These are phyloP conservation scores for Trichoderma gracile DNA, from an alignment of 2,329 filamentous ascomycete species.

Conservation along the genomic window DNA sequence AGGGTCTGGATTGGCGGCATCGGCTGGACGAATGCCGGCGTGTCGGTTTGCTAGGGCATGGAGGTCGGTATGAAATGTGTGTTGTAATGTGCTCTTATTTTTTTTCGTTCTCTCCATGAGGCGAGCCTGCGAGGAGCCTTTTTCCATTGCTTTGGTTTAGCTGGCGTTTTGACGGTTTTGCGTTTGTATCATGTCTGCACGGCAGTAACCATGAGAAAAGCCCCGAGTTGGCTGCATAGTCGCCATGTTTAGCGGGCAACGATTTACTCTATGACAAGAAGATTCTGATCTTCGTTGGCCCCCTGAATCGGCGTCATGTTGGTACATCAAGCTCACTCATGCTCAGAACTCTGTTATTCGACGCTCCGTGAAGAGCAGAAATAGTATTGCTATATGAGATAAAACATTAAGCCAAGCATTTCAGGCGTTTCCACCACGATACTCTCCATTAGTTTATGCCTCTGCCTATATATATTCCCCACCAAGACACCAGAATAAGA, in stretches of 20 bases:
- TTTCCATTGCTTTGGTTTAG: constrained; percentile 3
- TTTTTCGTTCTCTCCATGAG: too few species aligned
- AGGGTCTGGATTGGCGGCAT: constrained; percentile 31
- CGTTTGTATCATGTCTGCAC: neutral
- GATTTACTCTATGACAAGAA: neutral
- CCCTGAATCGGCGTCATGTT: neutral
- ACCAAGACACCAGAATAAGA: constrained; percentile 8
- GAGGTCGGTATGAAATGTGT: too few species aligned
- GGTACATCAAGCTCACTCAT: neutral
- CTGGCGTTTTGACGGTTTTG: constrained; percentile 6
- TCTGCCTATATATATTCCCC: constrained; percentile 1
- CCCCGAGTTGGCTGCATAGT: constrained; percentile 11
- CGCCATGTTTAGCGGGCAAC: constrained; percentile 1
- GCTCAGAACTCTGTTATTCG: neutral
- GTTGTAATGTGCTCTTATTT: too few species aligned
- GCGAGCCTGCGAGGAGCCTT: neutral
- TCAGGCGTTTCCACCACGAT: neutral
- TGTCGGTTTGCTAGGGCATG: constrained; percentile 32
- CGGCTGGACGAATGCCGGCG: constrained; percentile 29
- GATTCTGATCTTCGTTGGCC: neutral
- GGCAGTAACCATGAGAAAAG: neutral
- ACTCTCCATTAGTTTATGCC: neutral
- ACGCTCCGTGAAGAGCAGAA: neutral
- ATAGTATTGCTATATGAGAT: constrained; percentile 11
- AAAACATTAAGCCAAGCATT: constrained; percentile 15